Evolutionary conservation across 768 basidiomycete genomes (phyloP).

Genomic region (Boletus eberwhitei): DNA sequence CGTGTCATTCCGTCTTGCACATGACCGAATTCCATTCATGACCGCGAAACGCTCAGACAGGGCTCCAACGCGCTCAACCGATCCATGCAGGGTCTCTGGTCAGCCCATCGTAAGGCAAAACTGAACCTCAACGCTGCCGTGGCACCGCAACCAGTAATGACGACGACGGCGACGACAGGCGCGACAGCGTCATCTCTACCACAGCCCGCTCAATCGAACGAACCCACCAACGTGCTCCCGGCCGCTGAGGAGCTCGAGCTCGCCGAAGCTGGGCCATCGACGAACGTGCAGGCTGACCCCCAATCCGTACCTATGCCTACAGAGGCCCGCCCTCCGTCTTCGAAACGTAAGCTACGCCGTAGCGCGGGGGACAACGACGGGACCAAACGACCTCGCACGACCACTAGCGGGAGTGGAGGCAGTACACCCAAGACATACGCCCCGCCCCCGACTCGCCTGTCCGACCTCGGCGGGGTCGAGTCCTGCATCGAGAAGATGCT

Average conservation of each 20-base stretch:
- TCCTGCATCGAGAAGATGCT: conserved; percentile 87
- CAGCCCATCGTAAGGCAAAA: conserved; percentile 58
- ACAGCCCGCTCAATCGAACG: conserved; percentile 6
- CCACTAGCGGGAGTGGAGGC: conserved; percentile 26
- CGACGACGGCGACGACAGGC: conserved; percentile 4
- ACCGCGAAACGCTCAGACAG: conserved; percentile 49
- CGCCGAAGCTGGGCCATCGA: conserved; percentile 10
- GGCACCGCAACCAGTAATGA: neutral
- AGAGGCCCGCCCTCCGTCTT: conserved; percentile 24
- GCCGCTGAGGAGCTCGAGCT: conserved; percentile 17
- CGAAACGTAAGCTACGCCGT: conserved; percentile 66
- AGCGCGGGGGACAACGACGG: conserved; percentile 41
- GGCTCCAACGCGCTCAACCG: conserved; percentile 71
- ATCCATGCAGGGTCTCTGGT: conserved; percentile 81
- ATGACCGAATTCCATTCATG: conserved; percentile 1
- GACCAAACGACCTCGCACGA: conserved; percentile 54
- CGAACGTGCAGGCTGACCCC: neutral
- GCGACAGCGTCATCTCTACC: neutral
- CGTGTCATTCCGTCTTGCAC: neutral
- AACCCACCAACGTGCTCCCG: conserved; percentile 26
- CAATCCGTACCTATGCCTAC: neutral
- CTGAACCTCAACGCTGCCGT: conserved; percentile 58
- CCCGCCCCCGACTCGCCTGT: conserved; percentile 72
- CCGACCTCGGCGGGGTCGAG: conserved; percentile 87
- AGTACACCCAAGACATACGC: conserved; percentile 39